Base-by-base conservation (phyloP, 192 early-diverging fungal genomes). In the Oehlia diaphana region DNA sequence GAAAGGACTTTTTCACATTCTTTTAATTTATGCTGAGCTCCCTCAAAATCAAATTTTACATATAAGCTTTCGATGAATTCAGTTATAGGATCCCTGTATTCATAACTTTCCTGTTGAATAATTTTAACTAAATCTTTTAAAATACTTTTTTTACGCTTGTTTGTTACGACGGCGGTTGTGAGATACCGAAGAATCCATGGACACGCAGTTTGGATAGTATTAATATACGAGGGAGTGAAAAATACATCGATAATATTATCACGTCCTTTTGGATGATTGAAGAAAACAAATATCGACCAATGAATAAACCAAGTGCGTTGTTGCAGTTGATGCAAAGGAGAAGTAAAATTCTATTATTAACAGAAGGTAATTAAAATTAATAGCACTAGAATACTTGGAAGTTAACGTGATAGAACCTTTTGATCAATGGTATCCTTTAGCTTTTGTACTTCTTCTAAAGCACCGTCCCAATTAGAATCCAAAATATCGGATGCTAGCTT, bases 241-340 rank as follows among this genome's bases (percentile, higher is more conserved):
- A 97, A 96, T 81, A 97, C 90, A 84, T 99, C 97, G 63, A 96
- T 89, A 77, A 98, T 93, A 79, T 90, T 94, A 86, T 99, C 97
- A 65, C 95, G 94, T 44, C 97, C 96, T 86, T 94, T 95, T 73
- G 96, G 94, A 86, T 98, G 97, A 88, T 97, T 97, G 87, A 99
- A 98, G 89, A 96, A 98, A 61, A 99, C 96, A 87, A 98, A 98
- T 76, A 98, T 90, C 35, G 95, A 94, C 96, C 96, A 97, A 90
- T 98, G 97, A 83, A 99, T 89, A 72, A 99, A 87, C 94, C 95
- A 97, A 67, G 92, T 90, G 74, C 96, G 93, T 85, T 96, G 95
- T 83, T 97, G 93, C 63, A 99, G 90, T 85, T 97, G 96, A 70
- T 94, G 92, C n/a, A 93, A 87, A 50, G 94, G 92, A 64, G 90